Evolutionary conservation across 176 grass and related monocot species (phyloP).

Genomic region (Hordeum vulgare): MorexV3_pseudomolecules_assembly NC_058519.1:571370669-571371168

Average conservation of each 20-base stretch:
- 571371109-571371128: not conserved
- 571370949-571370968: not conserved
- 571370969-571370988: not conserved
- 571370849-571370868: not conserved
- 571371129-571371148: too few species aligned
- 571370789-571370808: too few species aligned
- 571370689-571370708: not conserved
- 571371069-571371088: not conserved
- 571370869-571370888: not conserved
- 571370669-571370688: slow-evolving; percentile 2
- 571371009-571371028: not conserved
- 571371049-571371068: not conserved
- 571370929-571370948: not conserved
- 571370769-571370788: not conserved
- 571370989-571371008: not conserved
- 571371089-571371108: not conserved
- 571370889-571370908: not conserved
- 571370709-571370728: not conserved
- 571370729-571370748: not conserved
- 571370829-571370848: not conserved
- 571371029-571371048: not conserved
- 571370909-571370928: not conserved
- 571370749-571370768: not conserved
- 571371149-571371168: too few species aligned
- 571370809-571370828: too few species aligned